Conservation (phyloP, 164 flowering plant species). For the Berberis thunbergii region DNA sequence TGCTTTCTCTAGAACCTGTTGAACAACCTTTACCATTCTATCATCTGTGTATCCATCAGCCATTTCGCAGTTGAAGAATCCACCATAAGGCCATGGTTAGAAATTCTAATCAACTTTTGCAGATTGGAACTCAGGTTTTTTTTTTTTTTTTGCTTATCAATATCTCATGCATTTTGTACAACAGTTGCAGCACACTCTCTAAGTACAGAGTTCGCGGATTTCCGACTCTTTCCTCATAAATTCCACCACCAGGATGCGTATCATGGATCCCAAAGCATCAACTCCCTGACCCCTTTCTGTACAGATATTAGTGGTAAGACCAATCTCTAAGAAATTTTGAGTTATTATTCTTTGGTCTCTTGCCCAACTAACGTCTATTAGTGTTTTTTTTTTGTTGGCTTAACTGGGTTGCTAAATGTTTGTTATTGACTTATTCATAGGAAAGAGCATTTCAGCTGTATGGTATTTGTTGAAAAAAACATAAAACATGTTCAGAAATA, state of each 20-base stretch:
- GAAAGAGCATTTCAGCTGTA: background rate
- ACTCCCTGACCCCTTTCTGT: constrained; percentile 61
- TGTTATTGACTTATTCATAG: background rate
- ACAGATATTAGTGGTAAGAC: constrained; percentile 47
- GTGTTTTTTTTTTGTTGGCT: background rate
- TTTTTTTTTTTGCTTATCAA: too few species aligned
- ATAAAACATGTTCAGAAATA: background rate
- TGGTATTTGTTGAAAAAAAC: background rate
- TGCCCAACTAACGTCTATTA: too few species aligned
- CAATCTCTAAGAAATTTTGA: background rate
- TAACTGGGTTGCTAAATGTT: background rate
- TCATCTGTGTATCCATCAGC: constrained; percentile 60
- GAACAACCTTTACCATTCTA: constrained; percentile 49
- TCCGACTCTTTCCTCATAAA: constrained; percentile 79
- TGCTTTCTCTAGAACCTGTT: constrained; percentile 64
- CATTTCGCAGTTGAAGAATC: constrained; percentile 93
- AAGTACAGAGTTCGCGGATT: constrained; percentile 94
- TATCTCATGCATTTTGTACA: background rate
- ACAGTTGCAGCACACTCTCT: constrained; percentile 59
- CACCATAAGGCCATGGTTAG: constrained; percentile 76
- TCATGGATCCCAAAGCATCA: constrained; percentile 59
- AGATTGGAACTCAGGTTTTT: background rate
- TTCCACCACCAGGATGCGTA: constrained; percentile 75
- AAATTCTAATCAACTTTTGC: background rate
- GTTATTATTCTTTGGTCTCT: background rate